A percentile compares a stretch with the other conserved stretches of the same genome.
phyloP scores from a whole-genome alignment of 106 monocot species.

The Iris macrosiphon region DNA sequence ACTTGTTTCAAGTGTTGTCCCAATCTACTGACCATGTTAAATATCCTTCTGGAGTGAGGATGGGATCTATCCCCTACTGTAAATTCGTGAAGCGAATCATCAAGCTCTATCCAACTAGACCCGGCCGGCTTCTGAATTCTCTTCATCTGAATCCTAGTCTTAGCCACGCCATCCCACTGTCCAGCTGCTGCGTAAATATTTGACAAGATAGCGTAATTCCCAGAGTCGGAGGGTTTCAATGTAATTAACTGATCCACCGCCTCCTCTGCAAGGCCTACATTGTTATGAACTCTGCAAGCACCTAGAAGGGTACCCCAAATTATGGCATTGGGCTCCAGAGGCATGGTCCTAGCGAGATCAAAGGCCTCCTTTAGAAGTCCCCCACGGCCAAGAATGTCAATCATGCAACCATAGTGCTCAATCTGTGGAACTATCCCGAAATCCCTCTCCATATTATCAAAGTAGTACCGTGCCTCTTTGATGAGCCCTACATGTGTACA shows the following conservation, averaged over 20 bases:
- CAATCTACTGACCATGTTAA: constrained; percentile 51
- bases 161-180: constrained; percentile 56
- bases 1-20: constrained; percentile 50
- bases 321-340: constrained; percentile 64
- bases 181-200: constrained; percentile 72
- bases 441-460: constrained; percentile 58
- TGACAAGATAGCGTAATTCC: constrained; percentile 61
- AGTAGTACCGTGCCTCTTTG: constrained; percentile 45
- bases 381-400: constrained; percentile 66
- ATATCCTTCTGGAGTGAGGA: constrained; percentile 39
- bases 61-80: constrained; percentile 56
- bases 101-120: constrained; percentile 70
- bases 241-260: constrained; percentile 38
- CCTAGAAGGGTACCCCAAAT: constrained; percentile 73
- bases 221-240: constrained; percentile 42
- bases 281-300: constrained; percentile 63
- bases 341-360: constrained; percentile 48
- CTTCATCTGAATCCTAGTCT: constrained; percentile 62
- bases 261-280: constrained; percentile 64
- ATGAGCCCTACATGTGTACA: constrained; percentile 65
- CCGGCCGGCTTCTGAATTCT: constrained; percentile 44
- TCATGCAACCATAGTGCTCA: constrained; percentile 87
- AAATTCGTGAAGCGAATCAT: constrained; percentile 58
- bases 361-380: constrained; percentile 66
- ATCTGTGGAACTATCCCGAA: constrained; percentile 55